Base-by-base conservation (phyloP, 495 filamentous ascomycete genomes). In the Aspergillus ellipticus region DNA sequence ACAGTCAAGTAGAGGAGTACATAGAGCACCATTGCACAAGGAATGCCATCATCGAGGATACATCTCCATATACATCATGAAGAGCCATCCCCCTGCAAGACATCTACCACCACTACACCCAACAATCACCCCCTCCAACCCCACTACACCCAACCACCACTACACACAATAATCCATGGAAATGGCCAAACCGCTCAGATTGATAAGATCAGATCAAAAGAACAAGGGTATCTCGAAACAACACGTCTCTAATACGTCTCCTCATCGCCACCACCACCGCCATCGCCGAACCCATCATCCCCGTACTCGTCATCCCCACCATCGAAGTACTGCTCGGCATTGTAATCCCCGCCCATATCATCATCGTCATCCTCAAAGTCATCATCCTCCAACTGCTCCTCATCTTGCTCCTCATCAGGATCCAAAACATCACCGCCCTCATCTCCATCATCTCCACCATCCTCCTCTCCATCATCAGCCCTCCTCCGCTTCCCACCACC, bases 261-360 rank as follows among this genome's bases (percentile, higher is more conserved):
- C 47, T 77, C 79, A 43, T 80, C 80, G 24, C 72, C 80, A 49
- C 65, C 73, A 16, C 73, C 79, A 49, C 74, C 77, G n/a, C 72
- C 72, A 63, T 78, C 78, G 4, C 65, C 76, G 58, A 75, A 74
- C 6, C 70, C 69, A 57, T 79, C 79, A 41, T 81, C 78, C 24
- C 74, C 77, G 55, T 68, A 75, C 29, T 87, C 84, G 54, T 83
- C 82, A 43, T 81, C 84, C 7, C 84, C 84, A 33, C 70, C 80
- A 60, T 86, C 83, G 54, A 86, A 87, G 72, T 86, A 85, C 48
- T 84, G 76, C 56, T 86, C 83, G 0, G 83, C 83, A 59, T 86
- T 84, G 66, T 86, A 85, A 56, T 82, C 80, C 0, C 77, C 80
- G 9, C 75, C 80, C 75, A 79, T 77, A 17, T 82, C 80, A 51